phyloP scores from a whole-genome alignment of 1,139 yeast genomes.

The Tardiomyces depauwii region DNA sequence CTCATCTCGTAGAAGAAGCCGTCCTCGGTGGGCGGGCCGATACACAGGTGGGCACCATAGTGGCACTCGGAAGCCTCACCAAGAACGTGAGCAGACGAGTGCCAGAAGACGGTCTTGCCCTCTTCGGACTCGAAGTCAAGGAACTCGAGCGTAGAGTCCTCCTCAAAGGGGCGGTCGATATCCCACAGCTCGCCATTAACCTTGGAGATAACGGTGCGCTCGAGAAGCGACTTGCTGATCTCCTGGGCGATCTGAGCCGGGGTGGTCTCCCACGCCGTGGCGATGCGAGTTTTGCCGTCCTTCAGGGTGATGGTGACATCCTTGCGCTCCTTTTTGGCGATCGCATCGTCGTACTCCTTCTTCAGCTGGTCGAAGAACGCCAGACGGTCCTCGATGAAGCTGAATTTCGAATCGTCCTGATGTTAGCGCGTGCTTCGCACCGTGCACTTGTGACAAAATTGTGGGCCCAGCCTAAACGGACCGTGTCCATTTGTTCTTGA shows the following conservation, averaged over 20 bases:
- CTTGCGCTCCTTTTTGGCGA: conserved; percentile 48
- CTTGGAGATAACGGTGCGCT: conserved; percentile 83
- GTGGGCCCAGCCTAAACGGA: too few species aligned
- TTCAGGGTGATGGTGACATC: conserved; percentile 73
- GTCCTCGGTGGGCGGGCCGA: conserved; percentile 97
- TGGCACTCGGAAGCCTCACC: conserved; percentile 99
- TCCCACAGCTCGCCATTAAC: conserved; percentile 93
- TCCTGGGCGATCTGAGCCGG: conserved; percentile 78
- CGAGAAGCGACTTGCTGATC: conserved; percentile 81
- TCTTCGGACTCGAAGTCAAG: conserved; percentile 74
- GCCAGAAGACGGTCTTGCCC: conserved; percentile 97
- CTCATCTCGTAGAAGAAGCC: conserved; percentile 98
- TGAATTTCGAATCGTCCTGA: conserved; percentile 57
- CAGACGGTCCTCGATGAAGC: conserved; percentile 69
- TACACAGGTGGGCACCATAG: conserved; percentile 81
- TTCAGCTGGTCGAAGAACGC: conserved; percentile 71
- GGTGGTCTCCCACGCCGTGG: conserved; percentile 77
- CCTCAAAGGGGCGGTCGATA: conserved; percentile 86
- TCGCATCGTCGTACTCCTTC: conserved; percentile 62
- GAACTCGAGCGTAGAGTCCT: conserved; percentile 58
- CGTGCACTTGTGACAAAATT: too few species aligned
- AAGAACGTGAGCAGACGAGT: conserved; percentile 94
- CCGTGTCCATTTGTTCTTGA: too few species aligned
- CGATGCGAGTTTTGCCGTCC: conserved; percentile 74
- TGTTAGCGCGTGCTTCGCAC: background rate